Base-by-base conservation (phyloP, 2,329 filamentous ascomycete species). In the Colletotrichum neosansevieriae region DNA sequence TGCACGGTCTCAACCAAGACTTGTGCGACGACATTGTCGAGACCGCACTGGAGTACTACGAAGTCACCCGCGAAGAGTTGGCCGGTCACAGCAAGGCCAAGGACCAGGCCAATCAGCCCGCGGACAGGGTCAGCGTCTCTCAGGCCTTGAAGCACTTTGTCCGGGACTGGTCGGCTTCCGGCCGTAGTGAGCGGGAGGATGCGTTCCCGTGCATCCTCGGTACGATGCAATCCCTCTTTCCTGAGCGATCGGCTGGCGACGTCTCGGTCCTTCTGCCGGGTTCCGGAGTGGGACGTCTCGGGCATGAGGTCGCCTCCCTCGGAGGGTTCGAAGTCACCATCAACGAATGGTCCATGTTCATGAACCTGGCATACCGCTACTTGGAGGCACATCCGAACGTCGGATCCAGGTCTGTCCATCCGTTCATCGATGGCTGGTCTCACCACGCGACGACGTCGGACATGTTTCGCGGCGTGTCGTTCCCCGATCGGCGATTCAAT, bases 311-410 rank as follows among this genome's bases (percentile, higher is more conserved):
- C 4, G 79, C 83, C 0, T 73, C 71, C 0, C 77, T 87, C 2
- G 79, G 78, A 70, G 77, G 78, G 1, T 86, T 86, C 63, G 77
- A 86, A 24, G 86, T 88, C 0, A 86, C 84, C 0, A 77, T 82
- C 60, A 89, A 88, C 71, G 86, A 89, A 74, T 88, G 83, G 83
- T 88, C 85, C 1, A 82, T 84, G 75, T 88, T 83, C 70, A 86
- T 88, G 83, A 88, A 87, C 66, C 70, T 85, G 1, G 83, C 81
- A 0, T 87, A 87, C 69, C 82, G 86, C 1, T 86, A 82, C 69
- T 73, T 88, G 5, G 79, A 82, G 45, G 73, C 75, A 4, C 71
- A 78, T 45, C 70, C 74, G 3, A n/a, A 45, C 0, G 56, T 71
- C 0, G 64, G 74, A 4, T 71, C 76, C 2, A 72, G 78, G 7